Base-by-base conservation (phyloP, 345 rosid species). In the Litchi chinensis region DNA sequence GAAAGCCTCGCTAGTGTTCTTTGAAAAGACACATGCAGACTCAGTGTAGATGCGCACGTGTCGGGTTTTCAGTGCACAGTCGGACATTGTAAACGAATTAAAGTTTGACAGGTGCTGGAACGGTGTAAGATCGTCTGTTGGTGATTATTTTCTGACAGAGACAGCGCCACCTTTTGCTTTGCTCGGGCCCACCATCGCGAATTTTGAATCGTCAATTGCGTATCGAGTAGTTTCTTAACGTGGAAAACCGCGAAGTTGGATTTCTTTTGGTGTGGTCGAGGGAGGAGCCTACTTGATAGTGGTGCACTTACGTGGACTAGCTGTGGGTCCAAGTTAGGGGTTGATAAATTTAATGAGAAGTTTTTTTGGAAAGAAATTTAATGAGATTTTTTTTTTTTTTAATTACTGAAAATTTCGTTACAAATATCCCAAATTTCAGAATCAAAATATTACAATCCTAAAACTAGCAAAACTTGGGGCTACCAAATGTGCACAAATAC, bases 101-200 rank as follows among this genome's bases (percentile, higher is more conserved):
- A 0, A 11, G 12, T 8, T 1, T 18, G 67, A 60, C 78, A 7
- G 16, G 71, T 60, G 41, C 40, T 43, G 1, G n/a, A 21, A 57
- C 4, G 32, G 39, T 22, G 52, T 82, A 81, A 54, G 22, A 5
- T 40, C n/a, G 19, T 40, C 75, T 10, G 73, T 66, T n/a, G 48
- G 6, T n/a, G 68, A 76, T 68, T 54, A 28, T 73, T 9, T 22
- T 3, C 69, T 26, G 77, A 69, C 6, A 4, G 12, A 15, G 70
- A 68, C 67, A 40, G 85, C 82, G 79, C 87, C 52, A 52, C 83
- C 80, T 71, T 67, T 81, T 70, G 57, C 73, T 63, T 59, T 3
- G 13, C 9, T 64, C 76, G 73, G 73, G 80, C 78, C 84, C 83
- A 66, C 80, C 60, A 37, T 21, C 15, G 18, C 26, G 68, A 39